Evolutionary conservation across 1,284 basidiomycete genomes (phyloP), one percentile per base, ranked within the genome.

Genomic region (Puccinia hordei): DNA sequence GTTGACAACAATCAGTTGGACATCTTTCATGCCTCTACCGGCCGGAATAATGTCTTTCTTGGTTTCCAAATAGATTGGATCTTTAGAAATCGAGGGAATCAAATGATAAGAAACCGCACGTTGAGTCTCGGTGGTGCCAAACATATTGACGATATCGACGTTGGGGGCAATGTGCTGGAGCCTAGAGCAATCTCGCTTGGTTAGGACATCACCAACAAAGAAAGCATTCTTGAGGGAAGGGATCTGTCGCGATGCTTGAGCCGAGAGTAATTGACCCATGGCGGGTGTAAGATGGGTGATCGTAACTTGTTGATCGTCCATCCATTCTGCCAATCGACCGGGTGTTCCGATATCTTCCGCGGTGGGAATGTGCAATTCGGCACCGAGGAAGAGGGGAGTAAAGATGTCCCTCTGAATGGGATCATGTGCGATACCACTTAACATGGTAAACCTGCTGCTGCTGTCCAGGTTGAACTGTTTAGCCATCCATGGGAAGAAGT

Each of bases 401-500:
- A 99, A 99, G 89, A 99, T 99, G 85, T 99, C 97, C 83, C 97
- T 91, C 86, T 99, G 97, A 83, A 99, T 98, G 10, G 97, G 97
- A 87, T 99, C 97, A 85, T 99, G 97, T 13, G 97, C 97, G 81
- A 99, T 99, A 55, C 97, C 97, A 84, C 94, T 96, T 35, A 99
- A 89, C 97, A 99, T 99, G 0, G 97, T 99, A 85, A 98, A 99
- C 86, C 91, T 93, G 81, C 93, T 94, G 38, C 89, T 87, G 79
- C 90, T 88, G 57, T 88, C 88, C 63, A 99, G 87, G 2, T 89
- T 91, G 86, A 99, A 99, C 24, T 91, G 88, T 85, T 94, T 88
- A 27, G 92, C 92, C 97, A 99, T 99, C 97, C 97, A 99, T 2
- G 96, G 96, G 90, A 99, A 99, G 89, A 99, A 99, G 86, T 99